These are phyloP conservation scores for Sistotremastrum suecicum DNA, from an alignment of 768 basidiomycete genomes.

Conservation along the genomic window DNA sequence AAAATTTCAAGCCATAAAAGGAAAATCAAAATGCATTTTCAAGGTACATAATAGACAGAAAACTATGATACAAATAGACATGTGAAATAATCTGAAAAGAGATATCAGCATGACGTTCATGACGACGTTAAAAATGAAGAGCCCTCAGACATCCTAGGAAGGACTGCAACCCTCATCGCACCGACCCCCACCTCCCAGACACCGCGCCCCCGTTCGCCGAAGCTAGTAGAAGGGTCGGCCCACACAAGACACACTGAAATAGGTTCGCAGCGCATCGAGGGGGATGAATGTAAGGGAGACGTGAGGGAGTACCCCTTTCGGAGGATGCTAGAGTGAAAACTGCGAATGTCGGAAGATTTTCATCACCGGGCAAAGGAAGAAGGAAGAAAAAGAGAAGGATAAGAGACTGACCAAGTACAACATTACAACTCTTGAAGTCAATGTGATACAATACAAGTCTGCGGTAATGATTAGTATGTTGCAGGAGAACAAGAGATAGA, in stretches of 20 bases:
- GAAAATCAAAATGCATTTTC: too few relatives aligned
- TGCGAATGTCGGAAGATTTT: constrained; percentile 61
- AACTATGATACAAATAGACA: too few relatives aligned
- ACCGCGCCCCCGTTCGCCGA: constrained; percentile 38
- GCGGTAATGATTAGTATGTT: not conserved
- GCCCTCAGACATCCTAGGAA: constrained; percentile 81
- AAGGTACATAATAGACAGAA: too few relatives aligned
- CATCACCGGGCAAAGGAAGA: constrained; percentile 31
- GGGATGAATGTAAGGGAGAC: constrained; percentile 56
- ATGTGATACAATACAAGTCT: constrained; percentile 9
- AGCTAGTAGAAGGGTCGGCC: constrained; percentile 31
- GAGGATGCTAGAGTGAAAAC: constrained; percentile 74
- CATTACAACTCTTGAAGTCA: constrained; percentile 1
- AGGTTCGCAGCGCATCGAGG: constrained; percentile 56
- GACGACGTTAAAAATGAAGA: not conserved
- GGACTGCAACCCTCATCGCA: constrained; percentile 53
- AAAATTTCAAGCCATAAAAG: too few relatives aligned
- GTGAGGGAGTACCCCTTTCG: constrained; percentile 55
- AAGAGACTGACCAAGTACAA: constrained; percentile 3
- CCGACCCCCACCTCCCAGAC: constrained; percentile 59
- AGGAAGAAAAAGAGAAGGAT: constrained; percentile 1
- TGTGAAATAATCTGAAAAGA: too few relatives aligned
- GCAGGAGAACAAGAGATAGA: constrained; percentile 3
- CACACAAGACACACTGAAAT: constrained; percentile 37
- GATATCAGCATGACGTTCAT: too few relatives aligned